Base-by-base conservation (phyloP, 306 rosid species). In the Aeschynomene evenia region DNA sequence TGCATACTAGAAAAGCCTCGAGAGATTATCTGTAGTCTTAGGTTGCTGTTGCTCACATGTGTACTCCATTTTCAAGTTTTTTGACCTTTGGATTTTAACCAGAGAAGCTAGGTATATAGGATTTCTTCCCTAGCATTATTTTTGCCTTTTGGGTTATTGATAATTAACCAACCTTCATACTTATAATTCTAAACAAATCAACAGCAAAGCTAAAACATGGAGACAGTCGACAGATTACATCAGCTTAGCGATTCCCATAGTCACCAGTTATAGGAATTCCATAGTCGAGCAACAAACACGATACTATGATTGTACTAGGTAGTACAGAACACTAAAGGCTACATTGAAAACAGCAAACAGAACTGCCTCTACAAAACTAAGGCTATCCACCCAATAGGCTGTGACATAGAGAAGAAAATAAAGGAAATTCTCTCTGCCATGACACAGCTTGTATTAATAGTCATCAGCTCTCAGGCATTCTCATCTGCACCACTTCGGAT, bases 401-500 rank as follows among this genome's bases (percentile, higher is more conserved):
- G 67, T 39, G 59, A 75, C 72, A 68, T 50, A 18, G 13, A 57
- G n/a, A 71, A 51, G 66, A 52, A 63, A 33, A 75, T 55, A 36
- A 26, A 40, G 36, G 61, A 6, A 66, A 34, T 21, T 54, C 49
- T 65, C 76, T 21, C 58, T 19, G 26, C 63, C 33, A 60, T 5
- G 16, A 66, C 64, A 40, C 12, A n/a, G 16, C 14, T n/a, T n/a
- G n/a, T n/a, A n/a, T n/a, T n/a, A 45, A 66, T n/a, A 70, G 67
- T 55, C 55, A 76, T 86, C 73, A 86, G 77, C 73, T 79, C 36
- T 88, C 92, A 2, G 97, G 98, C 59, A 94, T 79, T 81, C 86
- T 89, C 88, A 88, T 78, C 76, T 77, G 87, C 8, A 68, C 89
- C 54, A 92, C 89, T 77, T 94, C 98, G 16, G 95, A 26, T 0